These are phyloP conservation scores for Sarcocystis neurona DNA, from an alignment of 169 alveolate species.

Conservation along the genomic window DNA sequence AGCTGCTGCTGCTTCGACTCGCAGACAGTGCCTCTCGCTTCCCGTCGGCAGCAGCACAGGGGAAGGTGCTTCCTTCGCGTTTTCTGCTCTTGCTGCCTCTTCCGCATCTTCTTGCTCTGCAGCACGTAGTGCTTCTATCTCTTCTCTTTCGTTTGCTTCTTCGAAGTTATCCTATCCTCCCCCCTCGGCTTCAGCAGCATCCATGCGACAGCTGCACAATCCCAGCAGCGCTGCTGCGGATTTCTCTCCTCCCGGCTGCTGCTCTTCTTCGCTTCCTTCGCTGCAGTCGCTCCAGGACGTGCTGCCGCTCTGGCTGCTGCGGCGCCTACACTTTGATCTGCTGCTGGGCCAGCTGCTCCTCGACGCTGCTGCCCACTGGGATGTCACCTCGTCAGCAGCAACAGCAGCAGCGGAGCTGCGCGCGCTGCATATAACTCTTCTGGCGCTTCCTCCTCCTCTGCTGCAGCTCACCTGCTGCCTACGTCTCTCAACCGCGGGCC, in stretches of 20 bases:
- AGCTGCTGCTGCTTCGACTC: neutral
- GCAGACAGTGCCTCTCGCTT: neutral
- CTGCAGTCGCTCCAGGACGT: neutral
- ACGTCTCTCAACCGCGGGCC: neutral
- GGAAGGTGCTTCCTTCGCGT: no score
- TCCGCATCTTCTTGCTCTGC: no score
- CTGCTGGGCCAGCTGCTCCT: slow-evolving; percentile 67
- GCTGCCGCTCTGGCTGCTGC: slow-evolving; percentile 57
- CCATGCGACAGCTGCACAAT: no score
- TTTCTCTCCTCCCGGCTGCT: no score
- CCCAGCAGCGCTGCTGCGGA: no score
- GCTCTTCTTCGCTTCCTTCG: no score
- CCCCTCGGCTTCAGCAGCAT: no score
- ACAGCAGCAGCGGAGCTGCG: slow-evolving; percentile 51
- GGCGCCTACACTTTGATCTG: slow-evolving; percentile 67
- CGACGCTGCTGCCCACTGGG: slow-evolving; percentile 61
- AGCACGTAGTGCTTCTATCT: no score
- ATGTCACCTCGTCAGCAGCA: neutral
- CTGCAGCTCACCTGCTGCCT: no score
- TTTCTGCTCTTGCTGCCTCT: no score
- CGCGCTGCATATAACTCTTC: slow-evolving; percentile 49
- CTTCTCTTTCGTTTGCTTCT: no score
- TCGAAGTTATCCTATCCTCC: no score
- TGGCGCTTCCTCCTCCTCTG: slow-evolving; percentile 8
- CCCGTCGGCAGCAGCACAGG: neutral